Percentiles rank a stretch among this genome's conserved stretches.
phyloP scores from a whole-genome alignment of 768 basidiomycete genomes.

The Tephrocybe rancida region DNA sequence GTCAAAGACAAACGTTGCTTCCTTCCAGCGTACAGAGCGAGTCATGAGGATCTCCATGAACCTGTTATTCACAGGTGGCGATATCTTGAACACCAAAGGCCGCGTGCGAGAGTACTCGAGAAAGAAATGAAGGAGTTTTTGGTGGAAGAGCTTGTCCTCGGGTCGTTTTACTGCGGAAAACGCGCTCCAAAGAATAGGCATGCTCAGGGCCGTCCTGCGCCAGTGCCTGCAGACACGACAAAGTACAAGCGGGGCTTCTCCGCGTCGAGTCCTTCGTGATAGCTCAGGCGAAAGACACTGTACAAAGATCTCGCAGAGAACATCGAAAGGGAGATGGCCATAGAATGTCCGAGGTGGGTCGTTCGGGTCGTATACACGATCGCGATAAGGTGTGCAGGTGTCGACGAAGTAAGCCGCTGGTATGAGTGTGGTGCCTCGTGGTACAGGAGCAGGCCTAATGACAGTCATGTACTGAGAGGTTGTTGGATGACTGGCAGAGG shows the following conservation, averaged over 20 bases:
- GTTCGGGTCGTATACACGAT: not conserved
- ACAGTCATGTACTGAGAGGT: not conserved
- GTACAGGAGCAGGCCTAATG: not conserved
- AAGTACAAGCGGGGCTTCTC: conserved; percentile 4
- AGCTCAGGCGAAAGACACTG: not conserved
- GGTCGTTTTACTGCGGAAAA: not conserved
- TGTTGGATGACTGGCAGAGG: not conserved
- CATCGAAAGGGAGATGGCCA: not conserved
- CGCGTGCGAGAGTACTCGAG: not conserved
- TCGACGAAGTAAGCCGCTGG: not conserved
- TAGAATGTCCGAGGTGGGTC: not conserved
- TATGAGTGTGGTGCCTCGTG: not conserved
- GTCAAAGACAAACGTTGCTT: not conserved
- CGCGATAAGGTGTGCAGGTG: not conserved
- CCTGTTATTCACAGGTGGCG: not conserved
- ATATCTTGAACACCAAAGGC: not conserved
- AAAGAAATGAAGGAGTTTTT: conserved; percentile 2
- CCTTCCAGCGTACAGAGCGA: conserved; percentile 3
- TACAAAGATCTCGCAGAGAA: conserved; percentile 4
- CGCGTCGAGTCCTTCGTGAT: not conserved
- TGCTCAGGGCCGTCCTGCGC: not conserved
- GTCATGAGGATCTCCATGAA: conserved; percentile 5
- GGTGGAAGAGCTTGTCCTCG: not conserved
- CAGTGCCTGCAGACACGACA: conserved; percentile 2
- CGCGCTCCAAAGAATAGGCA: not conserved